These are phyloP conservation scores for Maudiozyma saulgeensis DNA, from an alignment of 805 yeast species.

Conservation along the genomic window DNA sequence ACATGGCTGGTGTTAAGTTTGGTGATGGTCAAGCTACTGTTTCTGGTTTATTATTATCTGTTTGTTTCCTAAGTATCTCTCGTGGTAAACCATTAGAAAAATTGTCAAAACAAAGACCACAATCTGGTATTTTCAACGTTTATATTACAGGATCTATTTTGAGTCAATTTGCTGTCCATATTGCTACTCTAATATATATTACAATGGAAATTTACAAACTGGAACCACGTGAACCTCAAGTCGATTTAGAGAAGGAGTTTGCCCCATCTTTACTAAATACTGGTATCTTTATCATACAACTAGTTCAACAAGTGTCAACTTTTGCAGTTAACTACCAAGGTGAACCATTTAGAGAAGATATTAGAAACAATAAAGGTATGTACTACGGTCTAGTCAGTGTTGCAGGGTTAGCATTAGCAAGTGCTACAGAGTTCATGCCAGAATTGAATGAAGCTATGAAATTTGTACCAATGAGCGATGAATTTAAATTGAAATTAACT, in stretches of 20 bases:
- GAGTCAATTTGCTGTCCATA: constrained; percentile 93
- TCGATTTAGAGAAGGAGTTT: constrained; percentile 84
- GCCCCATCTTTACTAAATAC: constrained; percentile 87
- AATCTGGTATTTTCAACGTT: constrained; percentile 88
- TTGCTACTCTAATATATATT: constrained; percentile 70
- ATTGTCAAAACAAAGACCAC: constrained; percentile 89
- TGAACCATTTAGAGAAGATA: constrained; percentile 87
- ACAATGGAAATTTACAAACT: constrained; percentile 72
- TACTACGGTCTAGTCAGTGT: constrained; percentile 90
- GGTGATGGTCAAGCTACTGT: constrained; percentile 98
- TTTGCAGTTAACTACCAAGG: constrained; percentile 98
- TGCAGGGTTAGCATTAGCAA: constrained; percentile 76
- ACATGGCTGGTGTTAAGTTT: constrained; percentile 93
- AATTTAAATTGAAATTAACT: constrained; percentile 73
- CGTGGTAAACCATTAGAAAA: constrained; percentile 86
- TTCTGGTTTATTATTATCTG: constrained; percentile 84
- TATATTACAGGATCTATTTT: constrained; percentile 97
- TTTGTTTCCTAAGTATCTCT: constrained; percentile 90
- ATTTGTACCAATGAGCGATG: constrained; percentile 73
- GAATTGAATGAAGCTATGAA: constrained; percentile 88
- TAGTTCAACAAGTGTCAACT: constrained; percentile 94
- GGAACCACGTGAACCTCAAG: constrained; percentile 87
- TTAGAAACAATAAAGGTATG: constrained; percentile 90
- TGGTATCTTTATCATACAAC: constrained; percentile 86
- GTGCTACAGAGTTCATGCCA: constrained; percentile 90